Evolutionary conservation across 495 filamentous ascomycete species (phyloP).

Genomic region (Lepraria neglecta): DNA sequence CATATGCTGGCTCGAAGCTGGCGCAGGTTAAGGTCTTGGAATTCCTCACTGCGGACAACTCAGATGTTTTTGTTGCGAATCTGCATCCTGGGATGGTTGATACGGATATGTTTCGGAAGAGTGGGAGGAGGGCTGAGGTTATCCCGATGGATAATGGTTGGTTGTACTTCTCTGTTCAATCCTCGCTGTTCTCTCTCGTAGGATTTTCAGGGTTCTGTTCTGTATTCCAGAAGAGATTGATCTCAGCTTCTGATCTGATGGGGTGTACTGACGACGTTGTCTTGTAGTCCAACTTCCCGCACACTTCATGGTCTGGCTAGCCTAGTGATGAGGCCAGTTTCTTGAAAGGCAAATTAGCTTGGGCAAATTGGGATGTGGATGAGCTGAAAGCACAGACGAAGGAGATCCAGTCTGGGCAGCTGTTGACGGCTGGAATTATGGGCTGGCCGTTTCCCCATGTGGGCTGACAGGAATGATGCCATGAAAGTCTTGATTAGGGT

Average conservation of each 20-base stretch:
- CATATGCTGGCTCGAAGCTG: constrained; percentile 39
- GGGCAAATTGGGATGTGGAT: constrained; percentile 52
- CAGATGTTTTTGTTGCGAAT: constrained; percentile 33
- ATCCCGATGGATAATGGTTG: constrained; percentile 33
- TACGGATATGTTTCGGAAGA: constrained; percentile 32
- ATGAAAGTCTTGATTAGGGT: neutral
- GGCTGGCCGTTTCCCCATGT: neutral
- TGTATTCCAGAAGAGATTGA: neutral
- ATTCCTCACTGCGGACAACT: constrained; percentile 38
- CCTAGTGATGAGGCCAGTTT: constrained; percentile 44
- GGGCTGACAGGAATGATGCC: neutral
- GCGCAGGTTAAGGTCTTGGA: constrained; percentile 38
- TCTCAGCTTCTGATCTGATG: neutral
- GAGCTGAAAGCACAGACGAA: constrained; percentile 39
- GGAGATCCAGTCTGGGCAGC: constrained; percentile 12
- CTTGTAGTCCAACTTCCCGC: constrained; percentile 32
- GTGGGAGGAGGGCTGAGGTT: constrained; percentile 25
- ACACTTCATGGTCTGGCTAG: constrained; percentile 46
- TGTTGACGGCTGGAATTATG: neutral
- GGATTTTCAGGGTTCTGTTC: too few species aligned
- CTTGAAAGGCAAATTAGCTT: constrained; percentile 44
- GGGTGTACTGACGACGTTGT: neutral
- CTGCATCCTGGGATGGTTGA: constrained; percentile 41
- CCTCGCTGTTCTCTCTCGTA: neutral
- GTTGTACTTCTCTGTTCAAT: constrained; percentile 18